A percentile compares a stretch with the other conserved stretches of the same genome.
Evolutionary conservation across 192 early-diverging fungal genomes (phyloP).

Genomic region (Cladochytrium replicatum): DNA sequence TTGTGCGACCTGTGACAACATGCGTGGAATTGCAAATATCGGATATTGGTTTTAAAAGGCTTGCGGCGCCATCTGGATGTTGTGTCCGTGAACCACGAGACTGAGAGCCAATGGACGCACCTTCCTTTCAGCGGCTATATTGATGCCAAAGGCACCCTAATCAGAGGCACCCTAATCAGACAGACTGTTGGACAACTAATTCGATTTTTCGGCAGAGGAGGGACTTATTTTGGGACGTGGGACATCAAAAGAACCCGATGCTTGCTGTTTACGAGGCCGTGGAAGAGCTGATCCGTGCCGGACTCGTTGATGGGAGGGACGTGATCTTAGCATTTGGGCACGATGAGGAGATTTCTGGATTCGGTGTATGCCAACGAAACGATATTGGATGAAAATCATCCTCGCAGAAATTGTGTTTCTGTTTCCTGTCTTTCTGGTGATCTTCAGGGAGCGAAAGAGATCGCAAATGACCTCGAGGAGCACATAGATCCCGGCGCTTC

Average conservation of each 20-base stretch:
- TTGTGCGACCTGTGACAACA: too few relatives aligned
- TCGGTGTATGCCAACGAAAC: conserved; percentile 3
- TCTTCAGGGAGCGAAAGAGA: conserved; percentile 5
- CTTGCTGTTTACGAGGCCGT: conserved; percentile 20
- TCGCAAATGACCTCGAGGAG: conserved; percentile 6
- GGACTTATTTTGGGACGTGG: conserved; percentile 30
- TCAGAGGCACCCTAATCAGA: too few relatives aligned
- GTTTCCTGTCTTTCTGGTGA: too few relatives aligned
- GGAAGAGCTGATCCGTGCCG: conserved; percentile 16
- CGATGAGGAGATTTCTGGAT: conserved; percentile 33
- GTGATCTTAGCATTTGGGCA: conserved; percentile 28
- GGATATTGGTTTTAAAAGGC: too few relatives aligned
- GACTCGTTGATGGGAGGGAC: conserved; percentile 8
- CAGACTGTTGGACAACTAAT: too few relatives aligned
- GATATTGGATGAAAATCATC: too few relatives aligned
- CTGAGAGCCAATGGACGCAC: conserved; percentile 20
- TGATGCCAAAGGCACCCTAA: too few relatives aligned
- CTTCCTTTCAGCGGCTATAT: conserved; percentile 22
- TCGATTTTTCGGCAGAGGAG: too few relatives aligned
- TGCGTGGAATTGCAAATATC: too few relatives aligned
- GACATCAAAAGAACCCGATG: conserved; percentile 9
- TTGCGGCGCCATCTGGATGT: conserved; percentile 24
- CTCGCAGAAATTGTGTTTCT: too few relatives aligned
- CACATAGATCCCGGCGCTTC: conserved; percentile 5
- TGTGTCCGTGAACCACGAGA: conserved; percentile 15